phyloP scores from a whole-genome alignment of 768 basidiomycete species.

The Leccinum boreale region DNA sequence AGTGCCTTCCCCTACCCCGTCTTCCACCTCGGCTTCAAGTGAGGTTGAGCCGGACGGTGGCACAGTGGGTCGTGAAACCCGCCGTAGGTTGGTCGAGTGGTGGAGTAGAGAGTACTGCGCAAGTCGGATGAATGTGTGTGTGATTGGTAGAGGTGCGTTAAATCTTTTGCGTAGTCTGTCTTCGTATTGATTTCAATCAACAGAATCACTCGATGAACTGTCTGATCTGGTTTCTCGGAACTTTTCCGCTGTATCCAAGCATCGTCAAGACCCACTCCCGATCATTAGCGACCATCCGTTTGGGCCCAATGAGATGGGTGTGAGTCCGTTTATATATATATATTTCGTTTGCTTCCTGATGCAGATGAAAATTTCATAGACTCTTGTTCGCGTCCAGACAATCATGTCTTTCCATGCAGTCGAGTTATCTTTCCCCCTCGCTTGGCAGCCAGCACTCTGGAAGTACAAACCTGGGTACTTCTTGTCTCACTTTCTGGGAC shows the following conservation, averaged over 20 bases:
- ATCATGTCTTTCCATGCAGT: constrained; percentile 83
- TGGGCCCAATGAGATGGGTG: constrained; percentile 67
- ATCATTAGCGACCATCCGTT: constrained; percentile 73
- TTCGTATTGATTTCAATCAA: constrained; percentile 1
- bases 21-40: constrained; percentile 47
- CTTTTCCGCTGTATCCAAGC: constrained; percentile 73
- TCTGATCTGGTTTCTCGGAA: constrained; percentile 55
- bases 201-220: constrained; percentile 76
- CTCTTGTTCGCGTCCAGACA: constrained; percentile 82
- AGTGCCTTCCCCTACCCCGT: constrained; percentile 57
- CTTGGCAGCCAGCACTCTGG: constrained; percentile 70
- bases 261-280: constrained; percentile 55
- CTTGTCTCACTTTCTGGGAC: constrained; percentile 80
- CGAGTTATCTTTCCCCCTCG: constrained; percentile 79
- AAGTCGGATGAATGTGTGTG: constrained; percentile 73
- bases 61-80: constrained; percentile 72
- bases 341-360: constrained; percentile 15
- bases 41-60: constrained; percentile 75
- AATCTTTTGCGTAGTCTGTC: neutral
- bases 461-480: constrained; percentile 74
- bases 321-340: constrained; percentile 37
- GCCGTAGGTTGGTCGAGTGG: constrained; percentile 80
- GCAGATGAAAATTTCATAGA: constrained; percentile 36
- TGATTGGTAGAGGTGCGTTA: constrained; percentile 70
- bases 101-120: constrained; percentile 82